Conservation (phyloP, 129 eudicot species). For the carrot (Daucus carota) region DNA sequence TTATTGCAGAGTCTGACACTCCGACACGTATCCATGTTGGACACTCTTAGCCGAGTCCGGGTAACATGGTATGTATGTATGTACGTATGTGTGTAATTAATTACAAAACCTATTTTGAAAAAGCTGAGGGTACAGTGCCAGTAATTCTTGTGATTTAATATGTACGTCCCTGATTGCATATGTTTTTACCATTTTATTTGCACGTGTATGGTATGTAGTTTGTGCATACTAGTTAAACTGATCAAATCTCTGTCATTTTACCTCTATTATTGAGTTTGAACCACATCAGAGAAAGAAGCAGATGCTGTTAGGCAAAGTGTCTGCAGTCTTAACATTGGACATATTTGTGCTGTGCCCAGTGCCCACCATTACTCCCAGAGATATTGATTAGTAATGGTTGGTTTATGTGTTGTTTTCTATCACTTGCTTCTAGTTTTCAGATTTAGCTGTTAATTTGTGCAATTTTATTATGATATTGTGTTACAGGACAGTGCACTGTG, state of each 20-base stretch:
- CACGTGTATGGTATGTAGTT: neutral
- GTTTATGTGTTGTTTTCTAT: neutral
- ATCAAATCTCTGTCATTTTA: neutral
- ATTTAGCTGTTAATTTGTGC: neutral
- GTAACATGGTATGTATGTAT: too few relatives aligned
- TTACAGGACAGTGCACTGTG: neutral
- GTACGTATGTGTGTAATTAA: neutral
- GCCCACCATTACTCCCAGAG: neutral
- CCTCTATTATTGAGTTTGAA: neutral
- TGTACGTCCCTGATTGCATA: neutral
- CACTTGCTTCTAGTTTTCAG: neutral
- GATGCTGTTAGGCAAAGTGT: neutral
- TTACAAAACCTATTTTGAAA: neutral
- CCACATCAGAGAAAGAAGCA: neutral
- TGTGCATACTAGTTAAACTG: neutral
- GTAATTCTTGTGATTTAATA: neutral
- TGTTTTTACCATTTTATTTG: neutral
- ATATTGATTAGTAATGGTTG: neutral
- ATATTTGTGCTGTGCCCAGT: neutral
- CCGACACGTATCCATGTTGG: too few relatives aligned
- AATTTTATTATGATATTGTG: neutral
- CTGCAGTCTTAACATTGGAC: neutral
- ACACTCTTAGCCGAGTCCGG: too few relatives aligned
- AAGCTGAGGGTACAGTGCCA: neutral
- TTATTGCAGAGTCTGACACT: too few relatives aligned